A percentile compares a stretch with the other conserved stretches of the same genome.
Conservation (phyloP, 495 filamentous ascomycete species). For the Penicillium mononematosum region DNA sequence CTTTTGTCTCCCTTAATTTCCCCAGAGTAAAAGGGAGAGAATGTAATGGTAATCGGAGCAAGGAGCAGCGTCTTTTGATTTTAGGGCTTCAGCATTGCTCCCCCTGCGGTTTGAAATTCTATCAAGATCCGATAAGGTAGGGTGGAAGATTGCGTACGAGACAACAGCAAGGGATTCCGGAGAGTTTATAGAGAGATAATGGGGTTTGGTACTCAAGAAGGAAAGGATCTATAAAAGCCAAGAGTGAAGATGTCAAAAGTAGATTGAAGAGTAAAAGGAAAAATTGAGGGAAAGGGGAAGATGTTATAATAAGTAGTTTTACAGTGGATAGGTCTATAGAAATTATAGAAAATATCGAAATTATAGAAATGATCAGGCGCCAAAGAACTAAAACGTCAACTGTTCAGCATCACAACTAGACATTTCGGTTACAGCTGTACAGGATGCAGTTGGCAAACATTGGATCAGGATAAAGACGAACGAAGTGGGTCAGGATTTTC, state of each 20-base stretch:
- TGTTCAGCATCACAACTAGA: conserved; percentile 33
- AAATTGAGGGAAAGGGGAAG: conserved; percentile 34
- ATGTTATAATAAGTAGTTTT: conserved; percentile 35
- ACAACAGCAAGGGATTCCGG: conserved; percentile 30
- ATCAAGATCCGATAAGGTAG: conserved; percentile 27
- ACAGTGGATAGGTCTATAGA: conserved; percentile 41
- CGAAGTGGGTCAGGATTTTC: conserved; percentile 17
- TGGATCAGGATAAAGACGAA: conserved; percentile 28
- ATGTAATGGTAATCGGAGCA: conserved; percentile 22
- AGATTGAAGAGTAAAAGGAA: conserved; percentile 17
- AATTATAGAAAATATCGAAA: conserved; percentile 8
- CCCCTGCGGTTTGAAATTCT: conserved; percentile 29
- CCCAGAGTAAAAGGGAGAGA: conserved; percentile 32
- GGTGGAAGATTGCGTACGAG: conserved; percentile 25
- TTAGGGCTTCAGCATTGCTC: conserved; percentile 37
- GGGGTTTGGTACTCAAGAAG: conserved; percentile 9
- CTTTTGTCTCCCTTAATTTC: conserved; percentile 29
- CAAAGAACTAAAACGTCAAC: conserved; percentile 40
- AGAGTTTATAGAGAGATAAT: conserved; percentile 8
- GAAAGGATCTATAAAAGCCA: conserved; percentile 33
- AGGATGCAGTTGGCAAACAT: conserved; percentile 46
- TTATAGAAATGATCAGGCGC: conserved; percentile 40
- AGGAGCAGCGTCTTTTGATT: conserved; percentile 21
- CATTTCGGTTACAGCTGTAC: conserved; percentile 49
- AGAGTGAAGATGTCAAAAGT: conserved; percentile 1